Evolutionary conservation across 176 grass and related monocot genomes (phyloP).

Genomic region (Avena insularis): DNA sequence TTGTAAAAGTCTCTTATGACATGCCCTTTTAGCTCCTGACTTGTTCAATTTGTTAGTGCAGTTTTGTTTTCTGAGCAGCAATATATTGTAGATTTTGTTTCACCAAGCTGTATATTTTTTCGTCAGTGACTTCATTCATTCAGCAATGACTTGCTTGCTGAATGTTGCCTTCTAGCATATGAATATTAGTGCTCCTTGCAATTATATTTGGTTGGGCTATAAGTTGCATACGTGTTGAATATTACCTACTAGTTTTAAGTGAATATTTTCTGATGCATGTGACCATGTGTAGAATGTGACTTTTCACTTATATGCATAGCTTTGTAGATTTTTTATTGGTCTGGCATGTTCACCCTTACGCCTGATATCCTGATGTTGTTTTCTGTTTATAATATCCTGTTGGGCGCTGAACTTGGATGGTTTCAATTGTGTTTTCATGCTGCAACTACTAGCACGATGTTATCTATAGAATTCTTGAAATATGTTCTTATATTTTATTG

Average conservation of each 20-base stretch:
- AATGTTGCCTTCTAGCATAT: background rate
- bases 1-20: background rate
- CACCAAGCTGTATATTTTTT: background rate
- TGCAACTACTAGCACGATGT: background rate
- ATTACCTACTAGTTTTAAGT: background rate
- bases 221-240: conserved; percentile 18
- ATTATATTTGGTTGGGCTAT: background rate
- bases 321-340: conserved; percentile 6
- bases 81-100: background rate
- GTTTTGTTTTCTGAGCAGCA: background rate
- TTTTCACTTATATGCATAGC: background rate
- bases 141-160: background rate
- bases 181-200: background rate
- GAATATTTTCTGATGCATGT: conserved; percentile 1
- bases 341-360: background rate
- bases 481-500: background rate
- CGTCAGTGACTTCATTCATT: background rate
- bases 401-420: conserved; percentile 2
- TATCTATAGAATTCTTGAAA: background rate
- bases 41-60: background rate
- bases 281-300: background rate
- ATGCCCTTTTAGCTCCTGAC: background rate
- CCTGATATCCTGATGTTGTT: background rate
- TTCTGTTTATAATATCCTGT: background rate
- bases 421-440: background rate